Evolutionary conservation across 78 protist genomes (phyloP), one percentile per base, ranked within the genome.

Genomic region (Dictyostelium citrinum): DNA sequence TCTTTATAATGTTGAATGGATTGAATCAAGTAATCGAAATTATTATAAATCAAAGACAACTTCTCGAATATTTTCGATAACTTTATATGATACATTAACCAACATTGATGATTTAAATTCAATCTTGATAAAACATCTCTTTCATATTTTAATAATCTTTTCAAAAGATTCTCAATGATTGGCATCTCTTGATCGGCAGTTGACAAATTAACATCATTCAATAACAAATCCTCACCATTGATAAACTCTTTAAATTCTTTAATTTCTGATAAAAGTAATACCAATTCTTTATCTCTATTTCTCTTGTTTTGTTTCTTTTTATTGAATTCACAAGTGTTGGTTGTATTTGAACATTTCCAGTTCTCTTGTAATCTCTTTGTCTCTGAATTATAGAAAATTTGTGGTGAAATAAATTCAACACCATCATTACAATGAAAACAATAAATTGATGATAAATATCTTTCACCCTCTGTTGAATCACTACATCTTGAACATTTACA

Each of bases 401-500:
- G 46, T 37, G 92, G 92, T 76, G 92, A 76, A 14, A 85, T 41
- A 41, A 61, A 76, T 20, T 75, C 27, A 14, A 14, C 41, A 31
- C 83, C 77, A 37, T 39, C 55, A n/a, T 74, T 61, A 39, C 92
- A 85, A 9, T 24, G 31, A 2, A 64, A 33, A 88, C 93, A 88
- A 24, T 78, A 43, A 4, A 88, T 51, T 29, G 86, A 78, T 17
- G 86, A 61, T 17, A 88, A 4, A 35, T 67, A 46, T 43, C 93
- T 43, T n/a, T 49, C 84, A 61, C 43, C 16, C n/a, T 78, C 86
- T 3, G 93, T 78, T 17, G 83, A 58, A 76, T 55, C 75, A 1
- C 22, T 35, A 78, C 93, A 88, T 43, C 93, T 33, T 41, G 49
- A 14, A 49, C 93, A 88, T 49, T 67, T 29, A 67, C 93, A 88